Evolutionary conservation across 192 early-diverging fungal genomes (phyloP), one percentile per base, ranked within the genome.

Genomic region (Coemansia sp.): DNA sequence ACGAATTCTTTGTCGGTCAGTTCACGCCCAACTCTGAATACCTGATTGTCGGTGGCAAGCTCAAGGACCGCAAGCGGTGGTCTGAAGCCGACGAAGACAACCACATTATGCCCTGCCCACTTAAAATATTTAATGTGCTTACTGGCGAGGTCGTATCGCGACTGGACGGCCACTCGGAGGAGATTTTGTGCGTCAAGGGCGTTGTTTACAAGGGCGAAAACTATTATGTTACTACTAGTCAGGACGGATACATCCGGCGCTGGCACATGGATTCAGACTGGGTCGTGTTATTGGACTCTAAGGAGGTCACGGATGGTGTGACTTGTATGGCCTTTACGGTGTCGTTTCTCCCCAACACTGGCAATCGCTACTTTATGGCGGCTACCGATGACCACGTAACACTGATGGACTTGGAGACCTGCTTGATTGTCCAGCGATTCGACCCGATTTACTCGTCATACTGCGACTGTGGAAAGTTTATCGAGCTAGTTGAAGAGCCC

Each of bases 251-350:
- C 76, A 91, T 98, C 55, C 86, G 89, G 63, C 93, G 90, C 75
- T 98, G 94, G 94, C 87, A 93, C 57, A 90, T 95, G 87, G 85
- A 76, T 31, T 78, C 87, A 14, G 89, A 91, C 75, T 97, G 94
- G 94, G 86, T 82, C 19, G 85, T 86, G 58, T 75, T 94, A 17
- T 61, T 89, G 25, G 87, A 88, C 23, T 70, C 86, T 45, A 87
- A 72, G n/a, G 82, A 86, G 51, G 90, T 96, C 83, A 82, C 78
- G 11, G 95, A 97, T 62, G 92, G 91, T 19, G 77, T 91, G 19
- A 97, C 94, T 2, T 96, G 94, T 78, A 98, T 98, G 95, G 94
- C 94, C 11, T 98, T 98, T 80, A 95, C 91, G 0, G 91, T 95
- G 14, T 92, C 94, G 19, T 98, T 98, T 84, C 81, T 96, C 32